Conservation (phyloP, 305 asterid genomes). For the Fraxinus baroniana region DNA sequence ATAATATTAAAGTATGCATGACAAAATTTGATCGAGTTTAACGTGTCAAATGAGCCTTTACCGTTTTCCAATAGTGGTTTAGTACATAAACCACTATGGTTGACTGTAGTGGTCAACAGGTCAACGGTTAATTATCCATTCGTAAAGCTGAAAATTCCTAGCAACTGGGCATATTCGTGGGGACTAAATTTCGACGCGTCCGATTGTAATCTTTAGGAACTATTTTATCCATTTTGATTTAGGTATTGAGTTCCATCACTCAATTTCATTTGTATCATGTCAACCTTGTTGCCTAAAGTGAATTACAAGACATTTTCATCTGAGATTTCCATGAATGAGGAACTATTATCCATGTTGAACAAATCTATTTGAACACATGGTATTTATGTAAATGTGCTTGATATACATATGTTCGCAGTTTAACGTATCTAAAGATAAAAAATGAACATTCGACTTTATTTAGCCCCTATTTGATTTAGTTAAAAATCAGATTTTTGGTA, state of each 20-base stretch:
- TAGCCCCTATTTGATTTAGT: background rate
- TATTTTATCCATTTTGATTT: background rate
- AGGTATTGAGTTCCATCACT: background rate
- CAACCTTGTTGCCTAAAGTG: background rate
- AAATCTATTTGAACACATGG: background rate
- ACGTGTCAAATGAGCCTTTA: background rate
- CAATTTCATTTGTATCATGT: background rate
- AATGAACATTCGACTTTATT: background rate
- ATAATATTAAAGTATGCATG: background rate
- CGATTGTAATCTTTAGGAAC: background rate
- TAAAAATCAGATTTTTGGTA: too few species aligned
- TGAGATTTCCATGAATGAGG: background rate
- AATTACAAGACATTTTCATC: background rate
- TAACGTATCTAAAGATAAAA: background rate
- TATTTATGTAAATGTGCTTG: background rate
- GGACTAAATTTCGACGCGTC: background rate
- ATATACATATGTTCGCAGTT: background rate
- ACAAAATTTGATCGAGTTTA: background rate
- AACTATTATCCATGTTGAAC: background rate
- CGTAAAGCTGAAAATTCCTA: background rate
- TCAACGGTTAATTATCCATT: background rate
- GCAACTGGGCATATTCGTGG: background rate
- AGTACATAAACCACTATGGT: background rate
- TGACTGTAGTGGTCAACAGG: background rate
- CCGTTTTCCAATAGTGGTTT: background rate